Percentiles rank a stretch among this genome's conserved stretches.
phyloP scores from a whole-genome alignment of 345 rosid species.

The Arabidopsis suecica region DNA sequence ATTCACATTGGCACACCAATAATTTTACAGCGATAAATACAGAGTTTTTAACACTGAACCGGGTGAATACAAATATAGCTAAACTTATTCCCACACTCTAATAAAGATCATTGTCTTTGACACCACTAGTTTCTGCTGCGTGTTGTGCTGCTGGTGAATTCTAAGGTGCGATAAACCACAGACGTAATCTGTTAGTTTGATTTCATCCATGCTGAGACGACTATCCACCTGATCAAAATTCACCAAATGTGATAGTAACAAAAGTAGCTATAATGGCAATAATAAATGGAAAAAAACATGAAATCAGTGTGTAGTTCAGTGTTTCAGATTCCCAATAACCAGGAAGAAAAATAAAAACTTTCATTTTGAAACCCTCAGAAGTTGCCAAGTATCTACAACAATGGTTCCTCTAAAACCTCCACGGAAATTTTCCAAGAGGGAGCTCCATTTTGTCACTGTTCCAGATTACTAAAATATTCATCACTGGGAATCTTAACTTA shows the following conservation, averaged over 20 bases:
- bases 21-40: background rate
- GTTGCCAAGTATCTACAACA: conserved; percentile 45
- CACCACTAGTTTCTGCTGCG: background rate
- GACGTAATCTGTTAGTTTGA: background rate
- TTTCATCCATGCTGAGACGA: background rate
- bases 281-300: background rate
- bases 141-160: background rate
- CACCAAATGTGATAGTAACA: background rate
- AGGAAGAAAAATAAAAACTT: background rate
- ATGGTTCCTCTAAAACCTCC: conserved; percentile 49
- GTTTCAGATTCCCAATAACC: background rate
- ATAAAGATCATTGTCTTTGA: background rate
- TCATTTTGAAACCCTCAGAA: conserved; percentile 40
- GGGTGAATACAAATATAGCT: background rate
- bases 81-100: background rate
- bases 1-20: background rate
- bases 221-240: conserved; percentile 7
- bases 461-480: conserved; percentile 47
- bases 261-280: background rate
- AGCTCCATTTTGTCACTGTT: conserved; percentile 44
- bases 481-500: conserved; percentile 38
- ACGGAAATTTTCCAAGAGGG: conserved; percentile 39
- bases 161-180: background rate
- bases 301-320: background rate
- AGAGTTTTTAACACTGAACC: conserved; percentile 4